phyloP scores from a whole-genome alignment of 371 early-diverging fungal species.

The Globomyces sp. region DNA sequence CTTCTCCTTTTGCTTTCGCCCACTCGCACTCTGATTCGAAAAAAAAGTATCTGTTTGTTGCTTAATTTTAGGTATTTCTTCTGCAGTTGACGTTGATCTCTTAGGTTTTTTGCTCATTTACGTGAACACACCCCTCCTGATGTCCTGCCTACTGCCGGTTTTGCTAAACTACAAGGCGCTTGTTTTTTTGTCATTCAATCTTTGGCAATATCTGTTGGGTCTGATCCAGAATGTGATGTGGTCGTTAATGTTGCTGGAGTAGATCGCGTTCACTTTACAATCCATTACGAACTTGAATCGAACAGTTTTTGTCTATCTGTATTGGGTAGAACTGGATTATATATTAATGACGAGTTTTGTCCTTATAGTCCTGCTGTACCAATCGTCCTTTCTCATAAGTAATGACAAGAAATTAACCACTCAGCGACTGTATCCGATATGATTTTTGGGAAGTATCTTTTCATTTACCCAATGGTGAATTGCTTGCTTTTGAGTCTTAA shows the following conservation, averaged over 20 bases:
- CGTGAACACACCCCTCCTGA: not conserved
- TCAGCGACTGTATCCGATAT: no score
- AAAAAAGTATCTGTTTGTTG: no score
- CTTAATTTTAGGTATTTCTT: no score
- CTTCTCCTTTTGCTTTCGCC: constrained; percentile 1
- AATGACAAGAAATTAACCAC: no score
- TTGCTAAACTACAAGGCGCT: not conserved
- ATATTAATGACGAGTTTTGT: constrained; percentile 5
- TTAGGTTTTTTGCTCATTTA: not conserved
- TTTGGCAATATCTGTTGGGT: not conserved
- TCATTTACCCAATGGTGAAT: no score
- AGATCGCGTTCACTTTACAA: not conserved
- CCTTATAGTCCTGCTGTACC: no score
- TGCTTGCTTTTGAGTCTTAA: no score
- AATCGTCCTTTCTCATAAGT: no score
- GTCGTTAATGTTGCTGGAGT: not conserved
- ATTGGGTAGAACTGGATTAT: constrained; percentile 5
- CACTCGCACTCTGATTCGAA: not conserved
- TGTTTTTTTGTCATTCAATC: not conserved
- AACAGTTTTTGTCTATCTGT: not conserved
- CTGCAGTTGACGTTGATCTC: no score
- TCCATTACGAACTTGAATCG: not conserved
- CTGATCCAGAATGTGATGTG: not conserved
- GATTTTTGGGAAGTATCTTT: no score
- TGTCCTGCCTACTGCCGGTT: not conserved